Base-by-base conservation (phyloP, 768 basidiomycete genomes). In the Erythrobasidium yunnanense region DNA sequence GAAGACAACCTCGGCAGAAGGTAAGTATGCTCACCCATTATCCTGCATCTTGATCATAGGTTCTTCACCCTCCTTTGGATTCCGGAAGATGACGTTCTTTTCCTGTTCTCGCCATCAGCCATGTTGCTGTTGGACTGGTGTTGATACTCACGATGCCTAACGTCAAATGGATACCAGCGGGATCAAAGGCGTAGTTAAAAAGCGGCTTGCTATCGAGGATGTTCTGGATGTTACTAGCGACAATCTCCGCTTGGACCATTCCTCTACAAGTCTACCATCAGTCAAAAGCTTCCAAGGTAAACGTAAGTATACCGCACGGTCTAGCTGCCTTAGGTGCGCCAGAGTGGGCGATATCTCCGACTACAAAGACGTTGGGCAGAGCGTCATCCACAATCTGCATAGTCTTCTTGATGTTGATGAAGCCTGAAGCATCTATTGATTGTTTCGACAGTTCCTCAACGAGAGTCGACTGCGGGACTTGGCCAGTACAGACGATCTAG, bases 1-100 rank as follows among this genome's bases (percentile, higher is more conserved):
- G n/a, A 20, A 25, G 2, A 25, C n/a, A 7, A 1, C 32, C 2
- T 63, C 60, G 52, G 25, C 30, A 11, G 54, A 17, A 55, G 23
- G 27, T 17, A 8, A 55, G 49, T 25, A 58, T 51, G 23, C 60
- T 25, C 20, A 63, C 60, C 60, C 60, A 32, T 63, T 51, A 29
- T 51, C 47, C 22, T 63, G 60, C 29, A 33, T 51, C 5, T 49
- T 49, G 20, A 63, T 23, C 15, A 30, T 29, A 2, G 60, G 60
- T 23, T 51, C 60, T 23, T 4, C 33, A 20, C 46, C 47, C n/a
- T 25, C 30, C 23, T 15, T 25, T 8, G 60, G 60, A 25, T 63
- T 63, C 23, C 45, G 30, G 60, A 63, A 63, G 33, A 63, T 45
- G 25, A 63, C 60, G 42, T 63, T 63, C 7, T 63, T 49, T 15